Evolutionary conservation across 345 rosid species (phyloP), one percentile per base, ranked within the genome.

Genomic region (Melaleuca alternifolia): DNA sequence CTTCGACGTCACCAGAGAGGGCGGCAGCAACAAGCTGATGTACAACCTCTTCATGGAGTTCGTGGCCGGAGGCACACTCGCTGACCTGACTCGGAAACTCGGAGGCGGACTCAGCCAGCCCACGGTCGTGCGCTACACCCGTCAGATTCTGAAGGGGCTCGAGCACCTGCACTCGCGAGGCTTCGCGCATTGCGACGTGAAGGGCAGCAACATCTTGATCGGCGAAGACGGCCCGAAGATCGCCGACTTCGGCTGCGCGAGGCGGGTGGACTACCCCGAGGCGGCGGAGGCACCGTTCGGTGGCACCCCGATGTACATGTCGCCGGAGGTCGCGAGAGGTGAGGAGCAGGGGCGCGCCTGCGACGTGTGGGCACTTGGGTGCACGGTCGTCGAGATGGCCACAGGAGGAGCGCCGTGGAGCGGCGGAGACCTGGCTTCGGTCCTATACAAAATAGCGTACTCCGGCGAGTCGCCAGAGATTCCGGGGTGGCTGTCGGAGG

Each of bases 281-380:
- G 90, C 21, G 10, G 76, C 87, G 83, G 89, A 87, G 82, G 89
- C 16, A 1, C 84, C 89, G 83, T 89, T 94, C 33, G 86, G 87
- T 37, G 96, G 98, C 57, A 94, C 95, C 0, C 96, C 96, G 50
- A 91, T 91, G 92, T 96, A 93, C 82, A 96, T 95, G 98, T 94
- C 96, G 12, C 98, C 98, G 10, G 97, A 96, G 93, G 98, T 92
- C 91, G 98, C 98, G 87, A 95, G 96, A 88, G 98, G 98, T 57
- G 97, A 94, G 65, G 91, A 90, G 50, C 98, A 95, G 90, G 95
- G 97, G 89, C 84, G 41, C 37, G 89, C 92, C 24, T 85, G 92
- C 79, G 98, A 95, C 85, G 87, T 96, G 11, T 95, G 98, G 98
- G 91, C 94, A 51, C 51, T 94, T n/a, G 98, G 98, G 10, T 96